Base-by-base conservation (phyloP, 2,329 filamentous ascomycete genomes). In the Graphilbum fragrans region DNA sequence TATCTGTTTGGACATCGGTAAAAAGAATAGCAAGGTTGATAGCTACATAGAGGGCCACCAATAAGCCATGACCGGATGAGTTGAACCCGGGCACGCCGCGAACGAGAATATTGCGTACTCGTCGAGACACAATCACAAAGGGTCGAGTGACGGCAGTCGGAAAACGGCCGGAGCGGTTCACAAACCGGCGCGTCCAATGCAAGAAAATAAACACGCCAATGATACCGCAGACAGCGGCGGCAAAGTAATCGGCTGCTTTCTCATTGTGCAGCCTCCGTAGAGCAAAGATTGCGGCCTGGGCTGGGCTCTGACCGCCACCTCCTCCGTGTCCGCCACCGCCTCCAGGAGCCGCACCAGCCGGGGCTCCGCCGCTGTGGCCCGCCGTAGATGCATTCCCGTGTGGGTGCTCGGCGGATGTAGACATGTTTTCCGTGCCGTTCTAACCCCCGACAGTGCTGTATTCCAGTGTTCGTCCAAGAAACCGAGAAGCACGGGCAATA, bases 11-110 rank as follows among this genome's bases (percentile, higher is more conserved):
- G 18, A 58, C 46, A 21, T 58, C 52, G n/a, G 53, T 55, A 27
- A 60, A 50, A 10, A 49, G 46, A 21, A 58, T 37, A 16, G 49
- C 47, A 17, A 52, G 37, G 43, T 59, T 59, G 46, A 58, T 51
- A 17, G 42, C 53, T 18, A 56, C 47, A 38, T 59, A 61, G 12
- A 53, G 46, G 1, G 48, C 40, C 3, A 59, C 53, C 3, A 59
- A 44, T 8, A 60, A 39, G 6, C 52, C 55, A 45, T 61, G 57
- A 3, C 58, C 58, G 2, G 53, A 51, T 4, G 58, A 60, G 25
- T 51, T 52, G 44, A 61, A 55, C 1, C 55, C 55, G 3, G 55
- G 53, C 3, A 55, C 46, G 35, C 52, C 55, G 9, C 55, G 51
- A 22, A 59, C 47, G 6, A 60, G 47, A 4, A 57, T 16, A 16